Conservation (phyloP, 176 grass and related monocot genomes). For the Juncus inflexus region DNA sequence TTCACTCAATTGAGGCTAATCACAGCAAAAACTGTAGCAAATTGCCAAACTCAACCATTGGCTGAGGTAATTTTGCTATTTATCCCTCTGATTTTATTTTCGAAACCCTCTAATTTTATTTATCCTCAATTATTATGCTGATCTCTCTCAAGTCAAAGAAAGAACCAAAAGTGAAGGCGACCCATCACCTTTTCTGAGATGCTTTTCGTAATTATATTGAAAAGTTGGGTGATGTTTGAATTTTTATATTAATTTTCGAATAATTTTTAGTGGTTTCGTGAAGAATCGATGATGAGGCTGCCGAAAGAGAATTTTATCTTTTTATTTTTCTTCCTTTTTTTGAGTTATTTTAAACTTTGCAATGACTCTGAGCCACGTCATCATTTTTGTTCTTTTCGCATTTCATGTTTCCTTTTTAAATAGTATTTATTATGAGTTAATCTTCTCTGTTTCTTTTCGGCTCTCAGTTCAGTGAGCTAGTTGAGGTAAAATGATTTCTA, state of each 20-base stretch:
- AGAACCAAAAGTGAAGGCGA: conserved; percentile 17
- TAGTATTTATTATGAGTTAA: neutral
- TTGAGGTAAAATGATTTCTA: conserved; percentile 15
- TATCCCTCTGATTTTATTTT: neutral
- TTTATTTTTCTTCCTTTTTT: conserved; percentile 8
- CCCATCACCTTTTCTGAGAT: neutral
- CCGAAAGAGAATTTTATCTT: conserved; percentile 12
- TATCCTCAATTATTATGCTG: neutral
- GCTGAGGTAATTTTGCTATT: too few relatives aligned
- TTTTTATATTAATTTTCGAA: neutral
- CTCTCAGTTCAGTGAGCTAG: conserved; percentile 24
- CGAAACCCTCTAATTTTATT: neutral
- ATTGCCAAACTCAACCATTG: too few relatives aligned
- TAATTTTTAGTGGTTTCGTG: conserved; percentile 19
- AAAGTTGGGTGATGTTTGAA: conserved; percentile 15
- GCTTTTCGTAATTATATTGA: neutral
- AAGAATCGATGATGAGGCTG: conserved; percentile 8
- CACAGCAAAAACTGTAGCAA: too few relatives aligned
- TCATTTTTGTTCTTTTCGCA: conserved; percentile 7
- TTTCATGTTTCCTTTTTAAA: conserved; percentile 13
- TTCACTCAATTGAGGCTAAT: too few relatives aligned
- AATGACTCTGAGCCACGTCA: conserved; percentile 25
- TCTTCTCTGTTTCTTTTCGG: conserved; percentile 3
- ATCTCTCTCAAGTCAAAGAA: conserved; percentile 1
- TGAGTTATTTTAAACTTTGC: conserved; percentile 5